phyloP scores from a whole-genome alignment of 164 flowering plant species.

The Magnolia sinica region DNA sequence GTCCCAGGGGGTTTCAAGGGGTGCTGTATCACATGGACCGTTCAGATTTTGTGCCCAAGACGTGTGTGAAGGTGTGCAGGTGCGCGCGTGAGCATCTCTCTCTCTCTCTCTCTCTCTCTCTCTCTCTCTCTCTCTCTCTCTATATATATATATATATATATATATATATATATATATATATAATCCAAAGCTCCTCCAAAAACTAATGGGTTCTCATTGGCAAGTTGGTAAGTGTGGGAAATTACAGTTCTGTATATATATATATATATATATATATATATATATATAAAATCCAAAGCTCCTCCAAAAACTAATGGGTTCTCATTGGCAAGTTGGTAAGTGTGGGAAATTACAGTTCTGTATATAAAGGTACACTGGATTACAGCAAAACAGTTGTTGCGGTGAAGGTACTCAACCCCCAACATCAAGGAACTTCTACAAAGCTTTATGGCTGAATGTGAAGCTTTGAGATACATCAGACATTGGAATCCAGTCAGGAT shows the following conservation, averaged over 20 bases:
- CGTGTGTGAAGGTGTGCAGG: too few relatives aligned
- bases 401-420: constrained; percentile 21
- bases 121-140: too few relatives aligned
- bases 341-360: constrained; percentile 14
- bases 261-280: too few relatives aligned
- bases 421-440: constrained; percentile 15
- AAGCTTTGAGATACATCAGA: constrained; percentile 6
- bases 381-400: constrained; percentile 2
- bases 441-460: constrained; percentile 24
- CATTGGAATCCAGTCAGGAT: constrained; percentile 20
- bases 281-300: constrained; percentile 14
- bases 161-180: background rate
- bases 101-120: too few relatives aligned
- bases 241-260: constrained; percentile 18
- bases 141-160: too few relatives aligned
- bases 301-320: constrained; percentile 15
- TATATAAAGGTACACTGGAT: constrained; percentile 14
- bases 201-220: constrained; percentile 11
- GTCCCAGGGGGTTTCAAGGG: too few relatives aligned
- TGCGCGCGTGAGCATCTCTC: too few relatives aligned
- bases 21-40: too few relatives aligned
- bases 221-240: constrained; percentile 19
- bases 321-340: constrained; percentile 16
- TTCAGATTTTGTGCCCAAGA: too few relatives aligned
- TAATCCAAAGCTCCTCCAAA: background rate